Evolutionary conservation across 768 basidiomycete genomes (phyloP).

Genomic region (Leccinum incarnatum): DNA sequence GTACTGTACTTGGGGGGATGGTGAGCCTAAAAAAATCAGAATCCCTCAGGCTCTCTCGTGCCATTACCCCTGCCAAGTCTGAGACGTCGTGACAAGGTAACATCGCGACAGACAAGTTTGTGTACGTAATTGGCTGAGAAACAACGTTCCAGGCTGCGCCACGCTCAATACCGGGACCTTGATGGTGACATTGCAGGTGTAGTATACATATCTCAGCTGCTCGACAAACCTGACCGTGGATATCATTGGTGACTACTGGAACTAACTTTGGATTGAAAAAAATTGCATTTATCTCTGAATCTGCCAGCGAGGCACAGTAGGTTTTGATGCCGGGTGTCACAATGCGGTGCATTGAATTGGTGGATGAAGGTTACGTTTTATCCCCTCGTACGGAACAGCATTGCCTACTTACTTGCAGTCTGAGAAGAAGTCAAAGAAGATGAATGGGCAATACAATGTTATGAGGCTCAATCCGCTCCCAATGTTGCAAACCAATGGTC

Average conservation of each 20-base stretch:
- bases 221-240: neutral
- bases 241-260: neutral
- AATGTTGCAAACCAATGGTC: no score
- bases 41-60: no score
- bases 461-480: no score
- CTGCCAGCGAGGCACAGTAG: neutral
- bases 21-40: no score
- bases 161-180: no score
- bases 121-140: neutral
- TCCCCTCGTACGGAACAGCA: neutral
- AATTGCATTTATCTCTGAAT: neutral
- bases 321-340: neutral
- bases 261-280: neutral
- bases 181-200: no score
- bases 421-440: neutral
- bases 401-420: neutral
- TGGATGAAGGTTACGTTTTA: neutral
- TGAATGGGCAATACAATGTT: neutral
- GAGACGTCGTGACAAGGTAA: neutral
- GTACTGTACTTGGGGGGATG: neutral
- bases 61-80: neutral
- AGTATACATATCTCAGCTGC: neutral
- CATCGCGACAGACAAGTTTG: neutral
- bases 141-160: neutral
- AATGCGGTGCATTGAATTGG: neutral